Conservation (phyloP, 1,139 yeast genomes). For the Kodamaea arcana region DNA sequence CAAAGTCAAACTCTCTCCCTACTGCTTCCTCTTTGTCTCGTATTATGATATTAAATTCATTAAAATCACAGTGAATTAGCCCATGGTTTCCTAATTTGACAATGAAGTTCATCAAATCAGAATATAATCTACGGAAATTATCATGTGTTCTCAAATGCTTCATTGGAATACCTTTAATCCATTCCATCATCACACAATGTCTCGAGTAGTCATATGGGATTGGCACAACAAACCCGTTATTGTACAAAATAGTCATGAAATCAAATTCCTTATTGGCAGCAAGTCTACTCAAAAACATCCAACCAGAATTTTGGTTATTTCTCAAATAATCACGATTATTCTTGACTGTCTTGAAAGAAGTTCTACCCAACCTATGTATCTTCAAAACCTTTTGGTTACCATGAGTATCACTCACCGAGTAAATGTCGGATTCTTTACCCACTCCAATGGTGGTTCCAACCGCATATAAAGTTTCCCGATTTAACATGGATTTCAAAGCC, state of each 20-base stretch:
- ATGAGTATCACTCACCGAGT: conserved; percentile 68
- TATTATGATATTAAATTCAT: conserved; percentile 92
- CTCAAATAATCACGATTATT: conserved; percentile 88
- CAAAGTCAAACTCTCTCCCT: conserved; percentile 58
- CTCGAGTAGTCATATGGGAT: conserved; percentile 85
- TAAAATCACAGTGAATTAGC: conserved; percentile 93
- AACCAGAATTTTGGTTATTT: conserved; percentile 62
- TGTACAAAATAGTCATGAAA: conserved; percentile 72
- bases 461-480: conserved; percentile 68
- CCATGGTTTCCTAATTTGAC: conserved; percentile 84
- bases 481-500: conserved; percentile 78
- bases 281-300: conserved; percentile 89
- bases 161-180: conserved; percentile 87
- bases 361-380: conserved; percentile 89
- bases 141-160: conserved; percentile 68
- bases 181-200: conserved; percentile 90
- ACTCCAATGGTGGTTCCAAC: conserved; percentile 91
- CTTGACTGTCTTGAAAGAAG: conserved; percentile 87
- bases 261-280: conserved; percentile 93
- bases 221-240: conserved; percentile 82
- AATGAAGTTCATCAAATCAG: conserved; percentile 81
- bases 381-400: conserved; percentile 74
- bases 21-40: conserved; percentile 54
- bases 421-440: conserved; percentile 96
- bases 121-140: conserved; percentile 67